Evolutionary conservation across 2,329 filamentous ascomycete species (phyloP), one percentile per base, ranked within the genome.

Genomic region (Cladorrhinum sp.): DNA sequence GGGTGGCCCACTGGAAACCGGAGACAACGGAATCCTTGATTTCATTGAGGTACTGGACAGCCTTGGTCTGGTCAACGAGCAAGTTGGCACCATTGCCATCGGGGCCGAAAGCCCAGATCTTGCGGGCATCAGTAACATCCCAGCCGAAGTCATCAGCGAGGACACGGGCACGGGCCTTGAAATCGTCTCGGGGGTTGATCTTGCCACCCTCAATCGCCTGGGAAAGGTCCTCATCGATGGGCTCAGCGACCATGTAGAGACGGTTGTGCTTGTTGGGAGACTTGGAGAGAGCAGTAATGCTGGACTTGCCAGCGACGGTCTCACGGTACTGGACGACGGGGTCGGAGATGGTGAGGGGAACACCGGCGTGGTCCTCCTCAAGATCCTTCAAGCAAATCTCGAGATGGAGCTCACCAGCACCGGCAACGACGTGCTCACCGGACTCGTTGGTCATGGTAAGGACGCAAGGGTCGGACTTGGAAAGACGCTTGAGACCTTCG

Each of bases 181-280:
- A 92, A 84, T 99, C 95, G 79, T 99, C 95, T 86, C 94, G 92
- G 69, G 95, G 91, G 75, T 81, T 84, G 78, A 99, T 92, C 85
- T 92, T 95, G 83, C 95, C 95, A 59, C 76, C 69, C 84, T 99
- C 95, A 69, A 99, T 99, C 74, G 90, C 91, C 75, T 87, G 86
- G 72, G 91, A 85, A 64, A 99, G 89, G 72, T 98, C 95, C 86
- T 99, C 95, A 51, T 86, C 86, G 60, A 99, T 85, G 72, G 95
- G 95, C 81, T 92, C 82, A 68, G 95, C 95, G 79, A 86, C 86
- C 82, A 99, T 88, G 86, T 98, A 99, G 65, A 99, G 86, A 92
- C 95, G 94, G 87, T 99, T 99, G 90, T 99, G 95, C 92, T 99
- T 99, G 91, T 99, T 99, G 83, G 95, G 95, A 54, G 95, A 99